Conservation (phyloP, 129 eudicot species). For the Pulicaria dysenterica region DNA sequence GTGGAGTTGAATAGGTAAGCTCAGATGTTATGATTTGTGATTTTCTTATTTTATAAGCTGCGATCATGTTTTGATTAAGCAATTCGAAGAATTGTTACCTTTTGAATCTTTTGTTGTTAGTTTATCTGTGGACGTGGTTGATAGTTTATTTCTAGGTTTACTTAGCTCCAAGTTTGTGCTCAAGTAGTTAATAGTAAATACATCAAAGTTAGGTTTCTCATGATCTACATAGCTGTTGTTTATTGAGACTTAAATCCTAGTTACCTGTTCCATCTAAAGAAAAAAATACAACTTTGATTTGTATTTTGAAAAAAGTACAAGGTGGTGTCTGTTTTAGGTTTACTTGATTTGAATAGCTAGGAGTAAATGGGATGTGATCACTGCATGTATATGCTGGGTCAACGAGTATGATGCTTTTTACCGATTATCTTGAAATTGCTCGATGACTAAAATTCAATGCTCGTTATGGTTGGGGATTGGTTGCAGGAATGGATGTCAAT, state of each 20-base stretch:
- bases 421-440: background rate
- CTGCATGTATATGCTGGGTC: conserved; percentile 7
- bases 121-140: background rate
- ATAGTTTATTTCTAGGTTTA: background rate
- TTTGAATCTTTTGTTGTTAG: background rate
- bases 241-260: background rate
- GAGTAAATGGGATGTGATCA: background rate
- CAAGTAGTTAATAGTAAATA: background rate
- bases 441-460: conserved; percentile 1
- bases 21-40: background rate
- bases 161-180: background rate
- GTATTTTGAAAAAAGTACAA: background rate
- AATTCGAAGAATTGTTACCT: background rate
- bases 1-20: conserved; percentile 18
- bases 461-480: conserved; percentile 22
- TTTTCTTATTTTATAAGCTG: conserved; percentile 16
- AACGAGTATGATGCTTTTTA: conserved; percentile 2
- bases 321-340: background rate
- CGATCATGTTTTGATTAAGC: conserved; percentile 1
- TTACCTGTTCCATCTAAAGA: background rate
- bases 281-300: conserved; percentile 6
- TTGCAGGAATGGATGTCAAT: conserved; percentile 60
- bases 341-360: conserved; percentile 1
- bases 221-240: conserved; percentile 4
- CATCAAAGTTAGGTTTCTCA: background rate